phyloP scores from a whole-genome alignment of 805 yeast species.

The Metschnikowia arizonensis region DNA sequence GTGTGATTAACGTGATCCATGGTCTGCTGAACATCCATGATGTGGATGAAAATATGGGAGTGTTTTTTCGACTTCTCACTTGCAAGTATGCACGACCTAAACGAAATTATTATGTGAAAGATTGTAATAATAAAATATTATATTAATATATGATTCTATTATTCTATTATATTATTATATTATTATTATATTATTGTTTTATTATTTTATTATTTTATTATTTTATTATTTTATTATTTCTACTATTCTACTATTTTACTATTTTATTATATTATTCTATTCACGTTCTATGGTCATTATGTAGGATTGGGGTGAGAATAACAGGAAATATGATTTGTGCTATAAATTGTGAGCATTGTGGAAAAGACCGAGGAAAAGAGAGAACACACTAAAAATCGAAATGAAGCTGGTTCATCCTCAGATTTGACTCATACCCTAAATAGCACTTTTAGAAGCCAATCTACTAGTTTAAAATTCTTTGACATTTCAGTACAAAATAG shows the following conservation, averaged over 20 bases:
- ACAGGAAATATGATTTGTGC: too few species aligned
- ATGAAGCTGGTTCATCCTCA: background rate
- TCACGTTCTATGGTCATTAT: background rate
- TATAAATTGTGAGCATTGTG: background rate
- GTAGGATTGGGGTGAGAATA: background rate
- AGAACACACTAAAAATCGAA: background rate
- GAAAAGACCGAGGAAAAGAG: background rate
- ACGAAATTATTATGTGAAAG: too few species aligned
- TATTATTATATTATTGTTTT: too few species aligned
- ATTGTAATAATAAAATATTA: too few species aligned
- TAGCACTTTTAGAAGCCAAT: background rate
- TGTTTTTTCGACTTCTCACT: slow-evolving; percentile 1
- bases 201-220: too few species aligned
- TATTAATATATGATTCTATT: too few species aligned
- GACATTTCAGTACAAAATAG: too few species aligned
- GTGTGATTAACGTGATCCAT: background rate
- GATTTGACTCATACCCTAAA: too few species aligned
- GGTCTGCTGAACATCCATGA: background rate
- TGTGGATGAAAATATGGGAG: background rate
- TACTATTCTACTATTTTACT: too few species aligned
- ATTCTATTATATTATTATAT: too few species aligned
- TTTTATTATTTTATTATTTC: too few species aligned
- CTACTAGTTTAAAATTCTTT: background rate
- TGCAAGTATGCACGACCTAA: slow-evolving; percentile 1
- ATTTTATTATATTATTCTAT: too few species aligned